Conservation (phyloP, 768 basidiomycete genomes). For the Suillus discolor region DNA sequence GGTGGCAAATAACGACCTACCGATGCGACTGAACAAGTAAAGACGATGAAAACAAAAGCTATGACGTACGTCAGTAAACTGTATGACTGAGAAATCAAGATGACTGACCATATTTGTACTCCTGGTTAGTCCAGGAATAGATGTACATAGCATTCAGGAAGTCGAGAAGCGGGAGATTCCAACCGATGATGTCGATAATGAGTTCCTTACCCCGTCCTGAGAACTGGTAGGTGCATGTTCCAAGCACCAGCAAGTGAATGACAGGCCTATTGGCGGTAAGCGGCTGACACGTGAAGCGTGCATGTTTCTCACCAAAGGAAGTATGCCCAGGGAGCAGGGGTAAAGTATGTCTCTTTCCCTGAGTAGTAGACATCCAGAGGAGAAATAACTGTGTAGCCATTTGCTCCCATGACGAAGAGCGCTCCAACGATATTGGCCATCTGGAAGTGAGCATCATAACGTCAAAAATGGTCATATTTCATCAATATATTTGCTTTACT, state of each 20-base stretch:
- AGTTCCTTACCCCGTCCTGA: slow-evolving; percentile 53
- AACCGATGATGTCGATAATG: slow-evolving; percentile 66
- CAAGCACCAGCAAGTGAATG: slow-evolving; percentile 67
- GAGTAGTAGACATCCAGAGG: slow-evolving; percentile 49
- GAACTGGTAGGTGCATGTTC: slow-evolving; percentile 65
- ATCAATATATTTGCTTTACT: slow-evolving; percentile 32
- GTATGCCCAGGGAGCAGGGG: slow-evolving; percentile 64
- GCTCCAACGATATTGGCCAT: slow-evolving; percentile 59
- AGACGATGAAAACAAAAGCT: slow-evolving; percentile 43
- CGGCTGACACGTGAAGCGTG: not conserved
- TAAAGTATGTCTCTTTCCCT: slow-evolving; percentile 67
- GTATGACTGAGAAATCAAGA: not conserved
- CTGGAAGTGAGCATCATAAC: slow-evolving; percentile 24
- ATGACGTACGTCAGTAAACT: slow-evolving; percentile 21
- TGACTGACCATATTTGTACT: slow-evolving; percentile 46
- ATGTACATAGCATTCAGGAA: slow-evolving; percentile 68
- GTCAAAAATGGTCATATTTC: slow-evolving; percentile 10
- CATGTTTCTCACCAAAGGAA: slow-evolving; percentile 52
- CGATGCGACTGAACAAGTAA: slow-evolving; percentile 54
- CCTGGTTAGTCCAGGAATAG: slow-evolving; percentile 55
- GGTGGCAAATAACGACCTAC: slow-evolving; percentile 24
- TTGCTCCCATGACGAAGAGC: slow-evolving; percentile 58
- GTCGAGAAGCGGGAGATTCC: slow-evolving; percentile 64
- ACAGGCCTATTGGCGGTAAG: slow-evolving; percentile 43
- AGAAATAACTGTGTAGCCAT: slow-evolving; percentile 61